A percentile compares a stretch with the other conserved stretches of the same genome.
phyloP scores from a whole-genome alignment of 176 grass and related monocot genomes.

The Oryza officinalis region DNA sequence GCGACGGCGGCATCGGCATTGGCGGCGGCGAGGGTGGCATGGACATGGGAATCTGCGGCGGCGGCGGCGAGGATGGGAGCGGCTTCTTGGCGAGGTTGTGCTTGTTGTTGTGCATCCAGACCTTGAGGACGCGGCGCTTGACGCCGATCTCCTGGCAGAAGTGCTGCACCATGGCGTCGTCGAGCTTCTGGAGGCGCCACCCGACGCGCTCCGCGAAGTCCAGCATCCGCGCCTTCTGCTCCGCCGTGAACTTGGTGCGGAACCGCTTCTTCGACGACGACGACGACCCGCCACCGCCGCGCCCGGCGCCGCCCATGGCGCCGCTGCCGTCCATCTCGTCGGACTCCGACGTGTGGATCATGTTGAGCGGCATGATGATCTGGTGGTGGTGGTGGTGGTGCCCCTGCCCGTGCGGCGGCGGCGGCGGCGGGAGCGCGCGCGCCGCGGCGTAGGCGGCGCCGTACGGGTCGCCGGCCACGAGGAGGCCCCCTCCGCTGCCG shows the following conservation, averaged over 20 bases:
- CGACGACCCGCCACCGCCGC: constrained; percentile 6
- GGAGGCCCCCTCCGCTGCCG: constrained; percentile 12
- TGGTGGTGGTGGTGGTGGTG: constrained; percentile 27
- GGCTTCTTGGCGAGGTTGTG: constrained; percentile 74
- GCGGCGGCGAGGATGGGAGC: not conserved
- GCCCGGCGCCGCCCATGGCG: not conserved
- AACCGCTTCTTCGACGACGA: constrained; percentile 64
- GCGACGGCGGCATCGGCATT: not conserved
- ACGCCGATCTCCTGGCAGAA: constrained; percentile 95
- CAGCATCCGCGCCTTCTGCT: constrained; percentile 94
- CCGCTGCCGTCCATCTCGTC: constrained; percentile 66
- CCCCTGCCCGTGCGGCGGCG: not conserved
- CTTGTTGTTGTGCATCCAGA: constrained; percentile 99
- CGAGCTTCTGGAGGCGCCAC: constrained; percentile 77
- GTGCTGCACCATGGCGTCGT: constrained; percentile 75
- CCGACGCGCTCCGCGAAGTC: constrained; percentile 79
- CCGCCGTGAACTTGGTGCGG: constrained; percentile 84
- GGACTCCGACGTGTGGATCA: constrained; percentile 82
- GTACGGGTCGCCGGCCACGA: constrained; percentile 42
- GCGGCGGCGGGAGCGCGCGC: constrained; percentile 16
- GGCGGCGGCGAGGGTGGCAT: not conserved
- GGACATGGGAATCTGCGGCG: not conserved
- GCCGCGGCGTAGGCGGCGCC: constrained; percentile 40
- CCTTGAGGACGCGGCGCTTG: constrained; percentile 86
- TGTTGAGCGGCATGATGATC: constrained; percentile 78